Base-by-base conservation (phyloP, 2,329 filamentous ascomycete genomes). In the Neonectria ditissima region DNA sequence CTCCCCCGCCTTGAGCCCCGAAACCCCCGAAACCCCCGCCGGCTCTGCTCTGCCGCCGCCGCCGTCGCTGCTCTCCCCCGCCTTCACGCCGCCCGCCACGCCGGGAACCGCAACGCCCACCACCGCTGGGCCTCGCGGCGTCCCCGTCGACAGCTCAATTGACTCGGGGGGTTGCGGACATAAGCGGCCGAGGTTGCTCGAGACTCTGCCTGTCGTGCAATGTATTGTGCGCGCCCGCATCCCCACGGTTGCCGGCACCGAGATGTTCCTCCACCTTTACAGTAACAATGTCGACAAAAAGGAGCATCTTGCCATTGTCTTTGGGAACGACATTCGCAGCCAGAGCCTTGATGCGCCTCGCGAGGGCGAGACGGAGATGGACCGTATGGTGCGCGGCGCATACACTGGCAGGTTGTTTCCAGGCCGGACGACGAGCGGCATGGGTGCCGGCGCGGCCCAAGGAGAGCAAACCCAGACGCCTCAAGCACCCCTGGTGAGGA, bases 201-300 rank as follows among this genome's bases (percentile, higher is more conserved):
- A 91, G 69, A 87, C 84, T 14, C 83, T 98, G 1, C 96, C 95
- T 8, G 81, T 92, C 24, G 95, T 99, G n/a, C 90, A 93, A 77
- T 99, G 96, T 81, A 89, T 97, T 68, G 96, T 98, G 52, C 91
- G 96, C 69, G 96, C 96, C 18, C 91, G 96, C 58, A 99, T 99
- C 72, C 96, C 96, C 0, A 98, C 95, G 1, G 95, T 93, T 2
- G 89, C 87, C 0, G 95, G 95, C 4, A 92, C 94, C 11, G 94
- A 99, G 79, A 98, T 99, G 94, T 99, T 97, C 79, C 81, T 99
- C 55, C 95, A 99, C 76, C 84, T 98, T 0, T 99, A 99, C 81
- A 90, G 90, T 67, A 99, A 99, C 80, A 92, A 92, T 72, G 89
- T 93, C 7, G 96, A 99, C 78, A 92, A 91, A 69, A 99, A 99